Percentiles rank a stretch among this genome's conserved stretches.
phyloP scores from a whole-genome alignment of 768 basidiomycete genomes.

The Collybiopsis confluens region DNA sequence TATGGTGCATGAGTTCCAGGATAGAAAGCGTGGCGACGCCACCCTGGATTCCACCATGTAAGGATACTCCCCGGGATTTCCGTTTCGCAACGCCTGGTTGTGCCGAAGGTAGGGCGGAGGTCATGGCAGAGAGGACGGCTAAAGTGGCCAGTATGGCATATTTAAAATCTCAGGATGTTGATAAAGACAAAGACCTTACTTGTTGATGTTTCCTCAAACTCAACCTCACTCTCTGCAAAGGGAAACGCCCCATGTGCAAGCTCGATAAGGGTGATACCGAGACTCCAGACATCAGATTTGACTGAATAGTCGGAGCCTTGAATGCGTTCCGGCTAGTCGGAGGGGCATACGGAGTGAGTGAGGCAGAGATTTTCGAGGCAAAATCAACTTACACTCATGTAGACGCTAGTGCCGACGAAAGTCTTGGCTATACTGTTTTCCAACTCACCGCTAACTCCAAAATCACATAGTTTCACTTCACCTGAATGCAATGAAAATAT shows the following conservation, averaged over 20 bases:
- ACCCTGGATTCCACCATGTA: constrained; percentile 92
- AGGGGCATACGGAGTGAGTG: too few species aligned
- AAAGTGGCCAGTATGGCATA: too few species aligned
- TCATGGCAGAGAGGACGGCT: neutral
- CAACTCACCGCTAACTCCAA: constrained; percentile 97
- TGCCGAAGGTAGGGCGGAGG: neutral
- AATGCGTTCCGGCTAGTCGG: constrained; percentile 99
- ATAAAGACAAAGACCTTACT: too few species aligned
- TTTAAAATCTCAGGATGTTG: too few species aligned
- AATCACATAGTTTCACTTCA: constrained; percentile 98
- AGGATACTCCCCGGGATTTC: constrained; percentile 57
- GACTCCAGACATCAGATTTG: constrained; percentile 99
- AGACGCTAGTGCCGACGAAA: constrained; percentile 97
- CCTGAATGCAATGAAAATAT: too few species aligned
- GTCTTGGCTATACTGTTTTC: constrained; percentile 99
- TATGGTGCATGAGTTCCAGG: constrained; percentile 93
- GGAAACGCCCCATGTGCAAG: constrained; percentile 98
- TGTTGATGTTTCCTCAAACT: neutral
- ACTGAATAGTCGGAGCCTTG: constrained; percentile 98
- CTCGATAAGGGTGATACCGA: constrained; percentile 95
- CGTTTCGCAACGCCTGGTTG: neutral
- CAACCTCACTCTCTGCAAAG: constrained; percentile 60
- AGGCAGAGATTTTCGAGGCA: too few species aligned
- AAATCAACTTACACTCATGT: constrained; percentile 82
- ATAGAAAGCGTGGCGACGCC: constrained; percentile 98